Percentiles rank a stretch among this genome's conserved stretches.
phyloP scores from a whole-genome alignment of 176 grass and related monocot genomes.

The Rhynchospora breviuscula region DNA sequence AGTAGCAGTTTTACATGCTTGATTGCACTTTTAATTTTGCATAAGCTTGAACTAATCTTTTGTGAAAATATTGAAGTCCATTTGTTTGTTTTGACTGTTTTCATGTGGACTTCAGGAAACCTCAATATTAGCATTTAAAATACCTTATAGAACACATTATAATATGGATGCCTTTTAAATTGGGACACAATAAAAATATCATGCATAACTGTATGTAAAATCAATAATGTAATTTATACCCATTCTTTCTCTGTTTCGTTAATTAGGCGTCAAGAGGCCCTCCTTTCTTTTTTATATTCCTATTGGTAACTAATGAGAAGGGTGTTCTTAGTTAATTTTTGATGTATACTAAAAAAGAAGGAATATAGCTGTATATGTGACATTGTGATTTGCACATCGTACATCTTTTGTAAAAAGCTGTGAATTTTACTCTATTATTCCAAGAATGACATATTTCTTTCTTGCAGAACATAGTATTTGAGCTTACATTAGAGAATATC shows the following conservation, averaged over 20 bases:
- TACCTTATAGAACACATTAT: neutral
- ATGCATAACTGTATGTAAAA: neutral
- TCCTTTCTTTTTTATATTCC: neutral
- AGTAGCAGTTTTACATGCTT: neutral
- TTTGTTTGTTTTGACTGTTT: neutral
- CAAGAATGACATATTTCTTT: neutral
- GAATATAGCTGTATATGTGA: neutral
- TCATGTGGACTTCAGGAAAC: neutral
- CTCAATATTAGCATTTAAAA: neutral
- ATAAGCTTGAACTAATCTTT: neutral
- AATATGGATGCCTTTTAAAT: neutral
- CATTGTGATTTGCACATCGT: neutral
- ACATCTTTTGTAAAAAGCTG: neutral
- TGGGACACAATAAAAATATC: neutral
- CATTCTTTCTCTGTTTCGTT: neutral
- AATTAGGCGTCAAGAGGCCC: neutral
- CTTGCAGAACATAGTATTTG: constrained; percentile 20
- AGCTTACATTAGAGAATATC: constrained; percentile 4
- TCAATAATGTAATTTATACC: too few relatives aligned
- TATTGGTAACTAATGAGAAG: neutral
- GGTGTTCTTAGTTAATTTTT: neutral
- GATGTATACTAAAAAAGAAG: neutral
- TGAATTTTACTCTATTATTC: neutral
- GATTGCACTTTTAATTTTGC: neutral
- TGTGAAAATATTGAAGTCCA: neutral